Evolutionary conservation across 257 asterid species (phyloP), one percentile per base, ranked within the genome.

Genomic region (Euphrasia confusa): DNA sequence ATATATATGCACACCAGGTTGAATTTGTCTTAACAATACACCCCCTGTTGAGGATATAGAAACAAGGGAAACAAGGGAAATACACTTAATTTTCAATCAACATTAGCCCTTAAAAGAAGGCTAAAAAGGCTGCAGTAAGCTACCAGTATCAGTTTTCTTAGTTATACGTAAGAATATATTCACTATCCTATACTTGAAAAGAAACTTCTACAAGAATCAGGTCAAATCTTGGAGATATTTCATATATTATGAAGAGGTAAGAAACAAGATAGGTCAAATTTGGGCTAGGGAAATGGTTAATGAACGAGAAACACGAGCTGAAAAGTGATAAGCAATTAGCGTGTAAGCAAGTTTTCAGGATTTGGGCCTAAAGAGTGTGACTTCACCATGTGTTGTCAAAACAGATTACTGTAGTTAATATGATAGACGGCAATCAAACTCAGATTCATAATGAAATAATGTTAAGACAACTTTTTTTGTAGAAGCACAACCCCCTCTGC

Each of bases 251-350:
- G 18, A n/a, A 35, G 10, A 12, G 15, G 27, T 55, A 48, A 45
- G 62, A 49, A 84, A 7, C 89, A 82, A 11, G 75, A 60, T 26
- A 27, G 42, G 49, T 68, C 33, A 26, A 68, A 50, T 15, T 10
- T 17, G 58, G 50, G 68, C 13, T 0, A 61, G 45, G 37, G 27
- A 57, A 50, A 14, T 21, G 24, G 24, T 21, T 21, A 1, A 21
- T 21, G 24, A 21, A 21, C 49, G 7, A 4, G 8, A 28, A 14
- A 33, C 18, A 63, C 30, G 56, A 49, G 40, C 67, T 40, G 12
- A 47, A 64, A 64, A 10, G 60, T 17, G 30, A 30, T 21, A 33
- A 28, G 33, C 54, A 54, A 35, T n/a, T 54, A 63, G 67, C 30
- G 58, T 10, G 30, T 15, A 63, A 63, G 12, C 48, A 63, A 49